Base-by-base conservation (phyloP, 495 filamentous ascomycete genomes). In the Mytilinidion resinicola region DNA sequence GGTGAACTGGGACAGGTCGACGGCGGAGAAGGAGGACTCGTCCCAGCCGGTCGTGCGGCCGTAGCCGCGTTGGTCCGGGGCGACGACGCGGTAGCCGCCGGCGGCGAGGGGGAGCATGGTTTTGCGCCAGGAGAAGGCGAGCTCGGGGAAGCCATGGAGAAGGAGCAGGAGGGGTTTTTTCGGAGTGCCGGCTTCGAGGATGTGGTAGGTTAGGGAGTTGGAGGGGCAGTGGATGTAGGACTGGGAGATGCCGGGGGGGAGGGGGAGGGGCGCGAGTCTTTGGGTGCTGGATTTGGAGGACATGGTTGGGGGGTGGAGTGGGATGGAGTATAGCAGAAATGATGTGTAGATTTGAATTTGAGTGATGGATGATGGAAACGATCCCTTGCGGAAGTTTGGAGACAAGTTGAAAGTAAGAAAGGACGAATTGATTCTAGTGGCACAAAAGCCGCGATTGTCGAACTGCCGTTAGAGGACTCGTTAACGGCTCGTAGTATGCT, bases 101-200 rank as follows among this genome's bases (percentile, higher is more conserved):
- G 60, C 67, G 9, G 84, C 80, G 20, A 89, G 68, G 2, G 68
- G 51, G 15, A 80, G 78, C 56, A 87, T 74, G 11, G 86, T 68
- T 44, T 83, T 80, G 54, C 84, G 82, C 84, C 84, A 87, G 35
- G 84, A 86, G 68, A 78, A 88, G 46, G 85, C 82, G 17, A 87
- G 75, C 63, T 88, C 84, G 8, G 85, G 84, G 61, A 79, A 87
- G 19, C 84, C 85, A 67, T 86, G 85, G 53, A 81, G 75, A 59
- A 85, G 80, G 17, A 87, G 68, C 34, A 89, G 70, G 46, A 87
- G 76, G 0, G 83, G 84, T 15, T 73, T 62, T 50, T 59, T 15
- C 34, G 70, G 69, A 14, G 65, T 53, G 21, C 81, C 82, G 15
- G 82, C 73, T 64, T 80, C 78, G 33, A 87, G 73, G 55, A 85